Base-by-base conservation (phyloP, 495 filamentous ascomycete species). In the Lentithecium fluviatile region DNA sequence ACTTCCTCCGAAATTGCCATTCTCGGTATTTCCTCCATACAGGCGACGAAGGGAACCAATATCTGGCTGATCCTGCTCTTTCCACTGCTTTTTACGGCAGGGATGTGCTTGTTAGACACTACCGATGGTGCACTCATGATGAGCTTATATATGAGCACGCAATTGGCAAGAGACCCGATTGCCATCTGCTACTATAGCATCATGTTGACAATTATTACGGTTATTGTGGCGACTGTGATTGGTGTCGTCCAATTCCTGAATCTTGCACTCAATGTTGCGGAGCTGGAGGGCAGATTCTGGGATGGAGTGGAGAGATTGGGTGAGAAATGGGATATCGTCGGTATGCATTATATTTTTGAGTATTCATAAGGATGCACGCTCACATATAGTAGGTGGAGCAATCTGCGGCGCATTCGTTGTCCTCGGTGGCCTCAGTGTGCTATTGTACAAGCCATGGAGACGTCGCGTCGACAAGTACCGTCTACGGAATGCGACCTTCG, bases 61-160 rank as follows among this genome's bases (percentile, higher is more conserved):
- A 85, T 97, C 56, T 98, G 94, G 94, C 78, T 97, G 29, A 97
- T 98, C 64, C 73, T 98, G 26, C 89, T 98, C 48, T 96, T 97
- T 54, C 94, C 94, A 0, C 66, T 90, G 7, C 77, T 98, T 6
- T 98, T 97, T 69, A 96, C 94, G 83, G 91, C 86, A 2, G 91
- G 90, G 62, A 95, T 96, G 91, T 95, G 90, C 71, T 78, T 95
- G 34, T 77, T 95, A 2, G 91, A 95, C 74, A 96, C 91, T 0
- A 87, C 83, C 0, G 93, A 97, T 67, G 93, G 93, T 12, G 91
- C 93, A 6, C 83, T 96, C 0, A 97, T 97, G 93, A 92, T 95
- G 82, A 85, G 88, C 0, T 78, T 97, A 5, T 98, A 98, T 76
- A 89, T 91, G 0, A 89, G 83, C 36, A 85, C 88, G 32, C 77